phyloP scores from a whole-genome alignment of 306 rosid genomes.

The Hippophae gyantsensis region DNA sequence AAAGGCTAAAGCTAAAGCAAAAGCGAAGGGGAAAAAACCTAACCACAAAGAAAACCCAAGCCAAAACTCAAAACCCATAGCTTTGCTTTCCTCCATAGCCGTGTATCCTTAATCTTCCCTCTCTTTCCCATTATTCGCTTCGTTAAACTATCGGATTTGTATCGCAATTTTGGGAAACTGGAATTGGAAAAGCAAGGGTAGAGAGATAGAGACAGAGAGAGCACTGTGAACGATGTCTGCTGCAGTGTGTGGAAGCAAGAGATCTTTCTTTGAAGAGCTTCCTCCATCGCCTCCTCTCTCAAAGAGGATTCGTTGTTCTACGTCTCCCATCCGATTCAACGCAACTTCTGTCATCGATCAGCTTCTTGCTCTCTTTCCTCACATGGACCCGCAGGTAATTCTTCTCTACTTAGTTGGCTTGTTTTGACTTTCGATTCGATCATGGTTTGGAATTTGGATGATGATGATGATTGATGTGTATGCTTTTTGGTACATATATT shows the following conservation, averaged over 20 bases:
- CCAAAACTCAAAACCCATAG: not conserved
- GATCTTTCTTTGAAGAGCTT: constrained; percentile 92
- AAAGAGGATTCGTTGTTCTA: constrained; percentile 77
- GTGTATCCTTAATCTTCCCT: constrained; percentile 13
- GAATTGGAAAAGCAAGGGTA: constrained; percentile 1
- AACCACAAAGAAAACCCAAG: constrained; percentile 26
- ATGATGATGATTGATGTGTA: not conserved
- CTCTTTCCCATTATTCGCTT: not conserved
- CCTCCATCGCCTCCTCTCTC: constrained; percentile 83
- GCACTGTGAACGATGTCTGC: constrained; percentile 72
- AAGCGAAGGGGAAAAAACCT: constrained; percentile 10
- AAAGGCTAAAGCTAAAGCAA: not conserved
- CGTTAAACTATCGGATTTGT: constrained; percentile 4
- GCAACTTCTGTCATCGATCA: constrained; percentile 54
- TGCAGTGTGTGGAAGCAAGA: constrained; percentile 96
- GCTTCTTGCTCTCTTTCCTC: constrained; percentile 60
- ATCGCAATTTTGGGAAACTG: constrained; percentile 7
- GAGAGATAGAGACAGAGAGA: constrained; percentile 6
- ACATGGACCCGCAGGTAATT: constrained; percentile 52
- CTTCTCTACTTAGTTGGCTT: not conserved
- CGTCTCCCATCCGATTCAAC: constrained; percentile 66
- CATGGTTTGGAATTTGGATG: not conserved
- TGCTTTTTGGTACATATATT: not conserved
- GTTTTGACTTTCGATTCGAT: too few relatives aligned
- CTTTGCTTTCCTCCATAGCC: not conserved